A percentile compares a stretch with the other conserved stretches of the same genome.
phyloP scores from a whole-genome alignment of 202 grass and related monocot species.

The Dendrocalamus latiflorus region DNA sequence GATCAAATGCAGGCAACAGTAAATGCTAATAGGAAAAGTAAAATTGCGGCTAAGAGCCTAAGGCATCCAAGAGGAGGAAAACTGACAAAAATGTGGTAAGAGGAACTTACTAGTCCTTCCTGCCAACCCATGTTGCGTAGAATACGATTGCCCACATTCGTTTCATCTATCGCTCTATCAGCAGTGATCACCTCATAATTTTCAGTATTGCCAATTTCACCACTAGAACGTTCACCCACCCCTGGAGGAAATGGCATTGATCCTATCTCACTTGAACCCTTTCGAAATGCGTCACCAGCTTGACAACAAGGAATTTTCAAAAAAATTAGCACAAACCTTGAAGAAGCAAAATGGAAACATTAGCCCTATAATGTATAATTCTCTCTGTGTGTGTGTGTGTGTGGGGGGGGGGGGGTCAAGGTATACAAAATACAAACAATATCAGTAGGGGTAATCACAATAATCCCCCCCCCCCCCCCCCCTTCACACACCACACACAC shows the following conservation, averaged over 20 bases:
- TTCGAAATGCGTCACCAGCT: constrained; percentile 52
- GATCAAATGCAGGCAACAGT: neutral
- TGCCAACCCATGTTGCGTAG: constrained; percentile 99
- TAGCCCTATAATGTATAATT: constrained; percentile 23
- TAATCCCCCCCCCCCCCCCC: too few species aligned
- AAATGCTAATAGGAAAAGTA: neutral
- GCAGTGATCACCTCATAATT: constrained; percentile 90
- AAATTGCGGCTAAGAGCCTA: constrained; percentile 15
- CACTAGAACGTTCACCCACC: constrained; percentile 68
- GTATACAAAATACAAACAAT: constrained; percentile 1
- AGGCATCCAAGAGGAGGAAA: neutral
- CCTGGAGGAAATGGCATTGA: constrained; percentile 88
- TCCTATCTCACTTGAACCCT: neutral
- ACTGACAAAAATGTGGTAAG: constrained; percentile 7
- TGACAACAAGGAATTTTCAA: constrained; percentile 81
- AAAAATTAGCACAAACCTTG: constrained; percentile 51
- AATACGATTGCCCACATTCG: constrained; percentile 94
- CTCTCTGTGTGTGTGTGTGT: too few species aligned
- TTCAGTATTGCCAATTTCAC: constrained; percentile 61
- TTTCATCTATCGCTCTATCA: constrained; percentile 79
- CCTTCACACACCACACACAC: neutral
- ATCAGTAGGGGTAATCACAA: neutral
- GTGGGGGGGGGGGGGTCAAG: neutral
- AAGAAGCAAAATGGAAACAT: constrained; percentile 23
- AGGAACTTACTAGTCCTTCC: constrained; percentile 74